Base-by-base conservation (phyloP, 2,329 filamentous ascomycete genomes). In the Nigrospora osmanthi region DNA sequence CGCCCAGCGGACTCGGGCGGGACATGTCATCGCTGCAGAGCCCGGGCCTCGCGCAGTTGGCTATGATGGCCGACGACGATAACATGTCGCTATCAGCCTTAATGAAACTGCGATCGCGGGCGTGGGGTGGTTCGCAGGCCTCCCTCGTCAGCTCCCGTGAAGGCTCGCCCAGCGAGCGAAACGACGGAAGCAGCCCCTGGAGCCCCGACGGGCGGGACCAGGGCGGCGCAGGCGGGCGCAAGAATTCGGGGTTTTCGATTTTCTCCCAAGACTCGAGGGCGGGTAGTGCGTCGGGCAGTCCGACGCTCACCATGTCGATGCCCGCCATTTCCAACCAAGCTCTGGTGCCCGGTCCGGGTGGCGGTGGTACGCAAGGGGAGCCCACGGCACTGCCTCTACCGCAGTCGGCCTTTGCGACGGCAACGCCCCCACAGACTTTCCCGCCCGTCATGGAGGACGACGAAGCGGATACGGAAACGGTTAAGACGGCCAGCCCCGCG, bases 71-170 rank as follows among this genome's bases (percentile, higher is more conserved):
- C 3, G 80, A 80, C 40, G 81, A 88, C 44, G 73, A 77, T 43
- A 83, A 88, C 47, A 86, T 93, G 77, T 85, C 77, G 19, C 66
- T 94, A 9, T 82, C 82, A 40, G 77, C 85, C 1, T 70, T 95
- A 14, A 72, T 88, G 64, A 84, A 81, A 49, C 64, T 94, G 36
- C 79, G 89, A 4, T 83, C 79, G 11, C 82, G 78, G 41, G 84
- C 89, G 0, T 95, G 87, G 78, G 88, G 88, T 19, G 85, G 86
- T 5, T 93, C 87, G 46, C 85, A 88, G 55, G 81, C 76, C 1
- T 91, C 87, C 54, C 65, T 89, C 6, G 72, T 72, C 42, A 85
- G 78, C 51, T 79, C 75, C 36, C 65, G 73, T 16, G 62, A 63
- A 13, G 59, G 57, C 13, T 60, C 58, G 31, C 55, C 54, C 6